A percentile compares a stretch with the other conserved stretches of the same genome.
These are phyloP conservation scores for Alternaria postmessia DNA, from an alignment of 2,329 filamentous ascomycete species.

Conservation along the genomic window DNA sequence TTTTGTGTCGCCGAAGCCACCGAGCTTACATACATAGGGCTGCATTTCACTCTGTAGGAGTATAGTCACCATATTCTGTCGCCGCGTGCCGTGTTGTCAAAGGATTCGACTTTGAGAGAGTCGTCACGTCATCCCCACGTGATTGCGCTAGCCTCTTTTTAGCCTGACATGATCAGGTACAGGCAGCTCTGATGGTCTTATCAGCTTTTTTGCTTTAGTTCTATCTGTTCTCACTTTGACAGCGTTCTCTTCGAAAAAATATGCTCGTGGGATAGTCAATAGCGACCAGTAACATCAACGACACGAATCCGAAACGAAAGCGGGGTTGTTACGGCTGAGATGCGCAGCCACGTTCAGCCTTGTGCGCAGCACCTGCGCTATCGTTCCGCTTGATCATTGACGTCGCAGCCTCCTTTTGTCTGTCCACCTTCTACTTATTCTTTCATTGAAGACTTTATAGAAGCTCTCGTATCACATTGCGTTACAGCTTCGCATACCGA, in stretches of 20 bases:
- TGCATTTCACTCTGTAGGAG: not conserved
- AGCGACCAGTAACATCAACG: not conserved
- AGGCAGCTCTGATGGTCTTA: not conserved
- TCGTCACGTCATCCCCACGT: not conserved
- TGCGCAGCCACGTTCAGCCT: conserved; percentile 16
- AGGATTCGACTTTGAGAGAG: not conserved
- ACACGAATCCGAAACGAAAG: not conserved
- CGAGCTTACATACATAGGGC: not conserved
- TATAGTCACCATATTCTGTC: not conserved
- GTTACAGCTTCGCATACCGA: too few species aligned
- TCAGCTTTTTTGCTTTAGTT: fast-evolving
- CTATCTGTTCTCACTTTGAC: not conserved
- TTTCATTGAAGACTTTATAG: too few species aligned
- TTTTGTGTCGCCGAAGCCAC: not conserved
- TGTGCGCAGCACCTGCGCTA: conserved; percentile 5
- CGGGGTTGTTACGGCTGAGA: conserved; percentile 14
- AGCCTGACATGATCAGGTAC: not conserved
- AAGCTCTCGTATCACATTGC: too few species aligned
- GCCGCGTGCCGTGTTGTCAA: not conserved
- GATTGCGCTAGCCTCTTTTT: not conserved
- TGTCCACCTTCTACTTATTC: too few species aligned
- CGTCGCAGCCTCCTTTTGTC: too few species aligned
- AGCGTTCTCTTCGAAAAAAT: not conserved
- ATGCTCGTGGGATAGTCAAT: not conserved
- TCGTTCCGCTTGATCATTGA: too few species aligned